A percentile compares a stretch with the other conserved stretches of the same genome.
phyloP scores from a whole-genome alignment of 2,329 filamentous ascomycete species.

The Diaporthe capsici region DNA sequence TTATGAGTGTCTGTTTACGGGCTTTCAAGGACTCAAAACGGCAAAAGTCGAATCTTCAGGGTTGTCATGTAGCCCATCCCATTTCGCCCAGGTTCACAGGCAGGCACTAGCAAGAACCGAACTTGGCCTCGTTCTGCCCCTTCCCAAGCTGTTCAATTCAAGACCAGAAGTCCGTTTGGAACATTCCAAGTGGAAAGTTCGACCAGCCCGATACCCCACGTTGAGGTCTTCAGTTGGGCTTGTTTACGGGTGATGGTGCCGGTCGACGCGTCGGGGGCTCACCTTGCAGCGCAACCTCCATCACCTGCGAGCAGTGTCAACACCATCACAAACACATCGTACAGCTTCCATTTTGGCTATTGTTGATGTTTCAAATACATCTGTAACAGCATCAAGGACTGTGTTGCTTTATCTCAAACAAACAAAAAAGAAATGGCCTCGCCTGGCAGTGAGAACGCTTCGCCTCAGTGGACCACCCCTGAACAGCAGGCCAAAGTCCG shows the following conservation, averaged over 20 bases:
- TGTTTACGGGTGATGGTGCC: background rate
- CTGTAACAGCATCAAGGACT: background rate
- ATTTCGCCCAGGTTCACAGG: background rate
- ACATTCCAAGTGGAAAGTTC: background rate
- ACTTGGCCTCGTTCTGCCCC: background rate
- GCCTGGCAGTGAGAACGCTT: background rate
- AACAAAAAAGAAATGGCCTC: background rate
- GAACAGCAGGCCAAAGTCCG: background rate
- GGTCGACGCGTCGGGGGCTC: background rate
- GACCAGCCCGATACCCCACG: accelerated
- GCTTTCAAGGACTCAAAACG: background rate
- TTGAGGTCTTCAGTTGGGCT: background rate
- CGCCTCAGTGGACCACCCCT: background rate
- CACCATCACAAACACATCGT: background rate
- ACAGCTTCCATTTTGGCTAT: background rate
- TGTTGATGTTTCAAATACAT: background rate
- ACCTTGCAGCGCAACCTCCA: background rate
- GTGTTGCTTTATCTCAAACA: no score
- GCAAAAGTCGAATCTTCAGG: background rate
- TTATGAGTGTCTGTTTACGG: background rate
- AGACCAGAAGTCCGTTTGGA: background rate
- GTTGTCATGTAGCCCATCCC: background rate
- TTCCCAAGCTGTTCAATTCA: background rate
- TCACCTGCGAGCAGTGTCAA: background rate
- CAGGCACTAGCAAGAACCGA: background rate